A percentile compares a stretch with the other conserved stretches of the same genome.
phyloP scores from a whole-genome alignment of 2,329 filamentous ascomycete species.

The Fusarium veterinarium region DNA sequence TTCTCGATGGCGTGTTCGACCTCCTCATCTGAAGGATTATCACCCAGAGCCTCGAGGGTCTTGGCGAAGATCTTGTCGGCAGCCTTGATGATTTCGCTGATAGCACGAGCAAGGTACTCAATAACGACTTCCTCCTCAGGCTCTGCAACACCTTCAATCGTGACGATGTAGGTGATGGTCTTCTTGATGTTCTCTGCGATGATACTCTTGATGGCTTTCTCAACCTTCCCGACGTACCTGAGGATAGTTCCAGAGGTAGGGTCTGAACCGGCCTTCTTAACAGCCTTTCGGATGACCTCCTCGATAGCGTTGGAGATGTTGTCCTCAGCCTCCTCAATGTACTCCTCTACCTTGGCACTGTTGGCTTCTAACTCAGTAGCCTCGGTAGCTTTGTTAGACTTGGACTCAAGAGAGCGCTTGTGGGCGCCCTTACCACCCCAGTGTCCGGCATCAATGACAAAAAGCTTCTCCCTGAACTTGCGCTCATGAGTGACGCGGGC shows the following conservation, averaged over 20 bases:
- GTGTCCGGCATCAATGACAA: neutral
- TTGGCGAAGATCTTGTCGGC: slow-evolving; percentile 12
- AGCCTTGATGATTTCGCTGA: neutral
- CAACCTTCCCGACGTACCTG: slow-evolving; percentile 7
- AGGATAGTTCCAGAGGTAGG: neutral
- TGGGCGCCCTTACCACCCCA: neutral
- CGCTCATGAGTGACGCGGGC: neutral
- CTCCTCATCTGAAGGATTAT: neutral
- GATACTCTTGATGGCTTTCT: slow-evolving; percentile 6
- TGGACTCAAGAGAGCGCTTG: slow-evolving; percentile 1
- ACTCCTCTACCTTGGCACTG: slow-evolving; percentile 15
- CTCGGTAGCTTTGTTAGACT: neutral
- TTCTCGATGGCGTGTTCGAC: neutral
- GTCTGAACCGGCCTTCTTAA: neutral
- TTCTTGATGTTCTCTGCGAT: slow-evolving; percentile 14
- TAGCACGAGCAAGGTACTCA: slow-evolving; percentile 1
- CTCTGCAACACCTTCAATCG: slow-evolving; percentile 5
- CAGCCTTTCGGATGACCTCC: slow-evolving; percentile 2
- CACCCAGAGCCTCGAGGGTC: slow-evolving; percentile 3
- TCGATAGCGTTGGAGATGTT: slow-evolving; percentile 1
- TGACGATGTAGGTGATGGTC: neutral
- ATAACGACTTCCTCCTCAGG: neutral
- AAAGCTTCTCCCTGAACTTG: neutral
- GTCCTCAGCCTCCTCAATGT: slow-evolving; percentile 8
- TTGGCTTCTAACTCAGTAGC: neutral